Conservation (phyloP, 495 filamentous ascomycete genomes). For the Neurospora sp. region DNA sequence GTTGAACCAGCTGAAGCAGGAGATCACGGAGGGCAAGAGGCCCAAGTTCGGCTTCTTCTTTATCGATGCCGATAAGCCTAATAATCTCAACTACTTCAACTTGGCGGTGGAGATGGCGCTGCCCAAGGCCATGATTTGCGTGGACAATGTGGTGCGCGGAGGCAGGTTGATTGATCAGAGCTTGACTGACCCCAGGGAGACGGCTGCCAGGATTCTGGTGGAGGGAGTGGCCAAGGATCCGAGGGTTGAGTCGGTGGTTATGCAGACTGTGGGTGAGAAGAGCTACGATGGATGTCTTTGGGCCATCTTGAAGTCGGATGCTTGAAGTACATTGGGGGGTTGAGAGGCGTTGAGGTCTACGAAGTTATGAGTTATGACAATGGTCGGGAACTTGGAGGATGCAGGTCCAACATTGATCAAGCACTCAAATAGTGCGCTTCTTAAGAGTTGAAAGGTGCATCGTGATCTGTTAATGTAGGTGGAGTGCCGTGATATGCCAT, state of each 20-base stretch:
- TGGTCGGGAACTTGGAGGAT: background rate
- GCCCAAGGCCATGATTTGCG: conserved; percentile 28
- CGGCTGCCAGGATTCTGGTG: conserved; percentile 24
- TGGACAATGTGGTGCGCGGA: conserved; percentile 42
- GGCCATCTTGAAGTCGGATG: conserved; percentile 27
- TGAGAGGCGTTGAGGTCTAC: background rate
- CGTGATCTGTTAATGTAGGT: background rate
- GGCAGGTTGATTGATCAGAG: conserved; percentile 21
- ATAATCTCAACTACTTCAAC: conserved; percentile 40
- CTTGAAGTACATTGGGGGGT: background rate
- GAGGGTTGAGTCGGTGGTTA: conserved; percentile 35
- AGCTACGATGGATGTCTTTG: conserved; percentile 39
- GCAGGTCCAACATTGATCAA: background rate
- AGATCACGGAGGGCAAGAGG: conserved; percentile 38
- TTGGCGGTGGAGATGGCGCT: conserved; percentile 31
- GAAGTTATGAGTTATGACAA: background rate
- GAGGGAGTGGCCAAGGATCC: conserved; percentile 35
- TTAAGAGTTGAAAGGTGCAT: background rate
- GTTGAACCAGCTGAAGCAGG: conserved; percentile 28
- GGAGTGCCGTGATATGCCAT: background rate
- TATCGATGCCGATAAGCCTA: conserved; percentile 42
- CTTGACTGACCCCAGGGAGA: background rate
- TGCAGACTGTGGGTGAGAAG: conserved; percentile 45
- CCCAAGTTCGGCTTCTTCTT: conserved; percentile 39
- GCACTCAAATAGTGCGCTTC: background rate